Base-by-base conservation (phyloP, 306 rosid genomes). In the Pyrus pyrifolia region DNA sequence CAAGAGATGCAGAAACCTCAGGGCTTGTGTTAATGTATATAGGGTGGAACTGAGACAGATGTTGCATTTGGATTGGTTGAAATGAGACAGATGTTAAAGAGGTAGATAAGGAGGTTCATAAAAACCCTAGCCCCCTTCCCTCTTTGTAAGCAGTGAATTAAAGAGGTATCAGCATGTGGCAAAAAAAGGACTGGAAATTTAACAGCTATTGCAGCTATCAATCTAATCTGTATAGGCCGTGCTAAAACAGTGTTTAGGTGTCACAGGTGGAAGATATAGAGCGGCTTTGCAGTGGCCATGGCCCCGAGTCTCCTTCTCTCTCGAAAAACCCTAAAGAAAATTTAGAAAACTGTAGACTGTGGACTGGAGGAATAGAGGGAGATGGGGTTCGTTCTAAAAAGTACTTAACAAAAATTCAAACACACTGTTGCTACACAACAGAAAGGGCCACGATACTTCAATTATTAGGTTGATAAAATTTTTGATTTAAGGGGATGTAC, bases 261-360 rank as follows among this genome's bases (percentile, higher is more conserved):
- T 57, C 79, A 87, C 88, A 90, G 81, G 81, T 83, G 85, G 76
- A 45, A 75, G 76, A 75, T 53, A 53, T 81, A 79, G 93, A 88
- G 84, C 88, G 89, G 90, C 94, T 79, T 83, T 78, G 79, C 86
- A 82, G 86, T 78, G 72, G 79, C 64, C 80, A 75, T 17, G 58
- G 68, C 35, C 19, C 35, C 21, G 46, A 8, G 33, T 57, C 52
- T 57, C 75, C 55, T 27, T 40, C 55, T 66, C 29, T n/a, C 30
- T 38, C 57, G 49, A 22, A 12, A 59, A 40, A 35, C 67, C 76
- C 67, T 19, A 57, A 7, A 18, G 40, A 58, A 61, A 30, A 60
- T 11, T 29, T 31, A 40, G 29, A 60, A 71, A 15, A 18, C 7
- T 40, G 57, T 76, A 14, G 66, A 31, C 71, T 18, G 61, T 17